Conservation (phyloP, 1,284 basidiomycete genomes). For the Anthracocystis panici-leucophaei region DNA sequence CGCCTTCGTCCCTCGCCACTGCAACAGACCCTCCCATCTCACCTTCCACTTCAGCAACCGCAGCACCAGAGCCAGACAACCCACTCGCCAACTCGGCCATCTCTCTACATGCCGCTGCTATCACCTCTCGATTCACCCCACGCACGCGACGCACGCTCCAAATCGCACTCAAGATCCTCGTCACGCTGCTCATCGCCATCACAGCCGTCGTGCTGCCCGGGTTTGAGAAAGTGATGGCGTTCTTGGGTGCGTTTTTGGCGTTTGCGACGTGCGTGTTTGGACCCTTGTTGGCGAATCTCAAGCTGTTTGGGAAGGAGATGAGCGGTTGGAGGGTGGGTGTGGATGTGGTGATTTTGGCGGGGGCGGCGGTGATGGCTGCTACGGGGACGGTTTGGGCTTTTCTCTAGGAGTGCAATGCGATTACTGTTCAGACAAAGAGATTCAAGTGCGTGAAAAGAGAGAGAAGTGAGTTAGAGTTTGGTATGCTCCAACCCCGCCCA, state of each 20-base stretch:
- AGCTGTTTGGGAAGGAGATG: slow-evolving; percentile 54
- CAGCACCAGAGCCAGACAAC: slow-evolving; percentile 24
- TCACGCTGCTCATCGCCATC: slow-evolving; percentile 54
- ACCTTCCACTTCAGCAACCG: background rate
- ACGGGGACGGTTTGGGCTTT: slow-evolving; percentile 64
- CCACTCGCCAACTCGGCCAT: slow-evolving; percentile 51
- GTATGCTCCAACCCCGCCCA: slow-evolving; percentile 50
- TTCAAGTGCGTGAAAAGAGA: background rate
- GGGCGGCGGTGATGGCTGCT: slow-evolving; percentile 54
- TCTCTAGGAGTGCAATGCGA: slow-evolving; percentile 14
- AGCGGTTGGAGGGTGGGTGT: slow-evolving; percentile 25
- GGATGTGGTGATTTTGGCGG: slow-evolving; percentile 53
- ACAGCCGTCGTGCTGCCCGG: slow-evolving; percentile 76
- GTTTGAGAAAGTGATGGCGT: slow-evolving; percentile 90
- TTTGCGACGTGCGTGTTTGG: slow-evolving; percentile 75
- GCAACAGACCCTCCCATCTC: background rate
- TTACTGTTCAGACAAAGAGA: background rate
- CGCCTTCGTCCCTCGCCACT: background rate
- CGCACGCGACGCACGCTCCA: slow-evolving; percentile 20
- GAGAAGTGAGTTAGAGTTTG: slow-evolving; percentile 26
- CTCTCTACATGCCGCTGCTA: slow-evolving; percentile 40
- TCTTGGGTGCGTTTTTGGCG: slow-evolving; percentile 85
- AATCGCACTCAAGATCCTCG: slow-evolving; percentile 39
- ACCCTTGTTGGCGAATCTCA: slow-evolving; percentile 59
- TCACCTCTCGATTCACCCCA: slow-evolving; percentile 18